Percentiles rank a stretch among this genome's conserved stretches.
These are phyloP conservation scores for Ascoidea rubescens DNA, from an alignment of 805 yeast species.

Conservation along the genomic window DNA sequence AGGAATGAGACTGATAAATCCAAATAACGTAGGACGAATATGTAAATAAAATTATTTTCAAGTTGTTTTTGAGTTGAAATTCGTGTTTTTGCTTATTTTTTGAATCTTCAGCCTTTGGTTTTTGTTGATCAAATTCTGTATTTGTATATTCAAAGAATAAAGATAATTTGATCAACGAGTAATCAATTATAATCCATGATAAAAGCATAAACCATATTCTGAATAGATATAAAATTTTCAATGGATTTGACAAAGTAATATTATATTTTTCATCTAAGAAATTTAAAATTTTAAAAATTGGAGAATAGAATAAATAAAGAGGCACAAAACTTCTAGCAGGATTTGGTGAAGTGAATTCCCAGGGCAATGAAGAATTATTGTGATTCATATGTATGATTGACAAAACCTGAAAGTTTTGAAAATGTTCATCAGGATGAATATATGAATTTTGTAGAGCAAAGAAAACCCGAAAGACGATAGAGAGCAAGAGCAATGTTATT, in stretches of 20 bases:
- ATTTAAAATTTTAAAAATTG: slow-evolving; percentile 28
- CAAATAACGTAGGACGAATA: slow-evolving; percentile 57
- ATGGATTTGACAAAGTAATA: not conserved
- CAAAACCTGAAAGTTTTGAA: slow-evolving; percentile 76
- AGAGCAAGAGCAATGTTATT: slow-evolving; percentile 31
- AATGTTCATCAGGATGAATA: slow-evolving; percentile 96
- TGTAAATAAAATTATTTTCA: slow-evolving; percentile 27
- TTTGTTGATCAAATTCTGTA: not conserved
- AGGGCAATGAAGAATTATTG: slow-evolving; percentile 36
- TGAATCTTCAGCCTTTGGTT: not conserved
- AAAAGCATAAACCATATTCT: slow-evolving; percentile 13
- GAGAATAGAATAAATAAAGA: slow-evolving; percentile 55
- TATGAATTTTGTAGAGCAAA: slow-evolving; percentile 65
- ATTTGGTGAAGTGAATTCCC: slow-evolving; percentile 57
- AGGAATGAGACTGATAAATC: slow-evolving; percentile 73
- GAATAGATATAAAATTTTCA: slow-evolving; percentile 4
- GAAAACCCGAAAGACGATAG: slow-evolving; percentile 34
- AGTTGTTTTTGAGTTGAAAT: slow-evolving; percentile 3
- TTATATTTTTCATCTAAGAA: not conserved
- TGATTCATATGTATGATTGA: slow-evolving; percentile 16
- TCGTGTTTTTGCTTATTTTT: not conserved
- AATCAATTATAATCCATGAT: slow-evolving; percentile 20
- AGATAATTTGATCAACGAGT: slow-evolving; percentile 3
- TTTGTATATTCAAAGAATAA: not conserved
- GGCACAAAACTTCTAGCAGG: slow-evolving; percentile 69